phyloP scores from a whole-genome alignment of 192 early-diverging fungal species.

The Nowakowskiella sp. region DNA sequence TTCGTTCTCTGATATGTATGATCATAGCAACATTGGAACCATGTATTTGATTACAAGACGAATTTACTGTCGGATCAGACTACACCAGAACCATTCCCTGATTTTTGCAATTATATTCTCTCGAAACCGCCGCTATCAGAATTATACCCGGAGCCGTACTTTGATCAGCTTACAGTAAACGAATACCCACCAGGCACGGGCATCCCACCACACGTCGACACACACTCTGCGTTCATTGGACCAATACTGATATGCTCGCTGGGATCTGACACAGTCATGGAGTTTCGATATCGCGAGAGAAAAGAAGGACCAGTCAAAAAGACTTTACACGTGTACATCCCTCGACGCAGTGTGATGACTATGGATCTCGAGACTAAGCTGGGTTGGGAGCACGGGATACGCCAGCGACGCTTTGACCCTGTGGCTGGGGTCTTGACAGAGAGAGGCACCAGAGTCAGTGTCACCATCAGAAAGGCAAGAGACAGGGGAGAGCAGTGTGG shows the following conservation, averaged over 20 bases:
- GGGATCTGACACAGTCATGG: constrained; percentile 44
- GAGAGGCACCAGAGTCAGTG: constrained; percentile 11
- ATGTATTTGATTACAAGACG: too few relatives aligned
- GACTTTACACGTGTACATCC: constrained; percentile 24
- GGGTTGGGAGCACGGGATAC: constrained; percentile 45
- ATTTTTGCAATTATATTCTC: constrained; percentile 3
- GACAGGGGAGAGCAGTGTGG: not conserved
- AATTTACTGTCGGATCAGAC: too few relatives aligned
- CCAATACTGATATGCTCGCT: constrained; percentile 31
- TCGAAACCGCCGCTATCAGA: constrained; percentile 12
- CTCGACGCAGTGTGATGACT: constrained; percentile 34
- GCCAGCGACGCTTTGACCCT: constrained; percentile 35
- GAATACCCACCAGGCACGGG: constrained; percentile 43
- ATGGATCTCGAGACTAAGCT: constrained; percentile 38
- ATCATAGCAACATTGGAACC: too few relatives aligned
- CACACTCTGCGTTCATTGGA: constrained; percentile 35
- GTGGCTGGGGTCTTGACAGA: constrained; percentile 16
- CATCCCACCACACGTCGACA: constrained; percentile 43
- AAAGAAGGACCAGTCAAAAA: not conserved
- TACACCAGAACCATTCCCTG: too few relatives aligned
- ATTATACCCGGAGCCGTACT: constrained; percentile 6
- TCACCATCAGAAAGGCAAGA: constrained; percentile 25
- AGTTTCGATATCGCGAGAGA: constrained; percentile 30
- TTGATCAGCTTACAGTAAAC: constrained; percentile 48
- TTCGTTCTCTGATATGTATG: constrained; percentile 25